Conservation (phyloP, 495 filamentous ascomycete species). For the Penicillium ochrochloron region DNA sequence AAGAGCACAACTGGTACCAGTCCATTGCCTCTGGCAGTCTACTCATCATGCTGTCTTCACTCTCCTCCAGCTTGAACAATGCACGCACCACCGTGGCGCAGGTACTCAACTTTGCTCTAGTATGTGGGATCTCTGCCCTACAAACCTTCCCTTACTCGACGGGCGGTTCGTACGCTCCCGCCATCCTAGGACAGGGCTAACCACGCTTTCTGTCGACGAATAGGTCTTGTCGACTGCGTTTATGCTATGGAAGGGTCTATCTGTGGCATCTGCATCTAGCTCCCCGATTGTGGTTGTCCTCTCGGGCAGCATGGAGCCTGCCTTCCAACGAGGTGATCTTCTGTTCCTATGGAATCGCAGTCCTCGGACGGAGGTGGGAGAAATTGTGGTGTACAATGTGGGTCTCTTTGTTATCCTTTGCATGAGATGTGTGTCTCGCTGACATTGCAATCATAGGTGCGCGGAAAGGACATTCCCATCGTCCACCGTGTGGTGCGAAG, state of each 20-base stretch:
- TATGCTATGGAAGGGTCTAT: slow-evolving; percentile 98
- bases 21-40: slow-evolving; percentile 7
- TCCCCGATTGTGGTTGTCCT: slow-evolving; percentile 96
- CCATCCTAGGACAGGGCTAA: background rate
- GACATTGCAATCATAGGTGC: slow-evolving; percentile 12
- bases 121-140: background rate
- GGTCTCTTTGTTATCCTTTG: background rate
- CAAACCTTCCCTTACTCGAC: background rate
- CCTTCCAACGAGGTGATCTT: slow-evolving; percentile 93
- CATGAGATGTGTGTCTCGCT: background rate
- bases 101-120: slow-evolving; percentile 88
- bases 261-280: slow-evolving; percentile 81
- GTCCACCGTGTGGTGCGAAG: slow-evolving; percentile 51
- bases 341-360: slow-evolving; percentile 94
- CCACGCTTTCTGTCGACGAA: background rate
- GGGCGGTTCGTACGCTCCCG: background rate
- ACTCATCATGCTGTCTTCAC: slow-evolving; percentile 71
- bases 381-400: slow-evolving; percentile 90
- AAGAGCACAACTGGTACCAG: slow-evolving; percentile 15
- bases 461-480: slow-evolving; percentile 35
- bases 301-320: slow-evolving; percentile 94
- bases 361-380: slow-evolving; percentile 67
- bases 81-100: slow-evolving; percentile 87
- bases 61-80: slow-evolving; percentile 64
- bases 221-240: slow-evolving; percentile 87